These are phyloP conservation scores for Paraphaeosphaeria sporulosa DNA, from an alignment of 2,329 filamentous ascomycete genomes.

Conservation along the genomic window DNA sequence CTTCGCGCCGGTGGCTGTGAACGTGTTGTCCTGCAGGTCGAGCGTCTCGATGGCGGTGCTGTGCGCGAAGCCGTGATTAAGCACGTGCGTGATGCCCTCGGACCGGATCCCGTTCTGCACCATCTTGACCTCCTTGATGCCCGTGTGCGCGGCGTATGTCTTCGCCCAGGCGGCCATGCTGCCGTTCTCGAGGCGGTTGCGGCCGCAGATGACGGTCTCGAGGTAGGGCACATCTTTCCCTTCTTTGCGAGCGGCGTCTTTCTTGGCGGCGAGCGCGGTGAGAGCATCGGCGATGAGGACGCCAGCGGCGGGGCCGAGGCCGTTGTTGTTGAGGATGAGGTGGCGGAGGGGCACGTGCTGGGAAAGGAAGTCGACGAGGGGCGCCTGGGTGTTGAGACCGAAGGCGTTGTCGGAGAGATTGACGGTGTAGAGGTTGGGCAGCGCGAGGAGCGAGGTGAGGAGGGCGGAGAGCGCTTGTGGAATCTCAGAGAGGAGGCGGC, in stretches of 20 bases:
- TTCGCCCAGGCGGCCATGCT: conserved; percentile 96
- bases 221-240: conserved; percentile 79
- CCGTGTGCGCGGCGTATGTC: conserved; percentile 80
- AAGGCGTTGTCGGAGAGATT: conserved; percentile 99
- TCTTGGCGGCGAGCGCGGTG: conserved; percentile 81
- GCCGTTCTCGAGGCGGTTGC: conserved; percentile 94
- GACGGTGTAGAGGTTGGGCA: conserved; percentile 86
- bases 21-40: conserved; percentile 97
- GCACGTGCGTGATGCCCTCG: conserved; percentile 84
- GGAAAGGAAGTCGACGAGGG: conserved; percentile 89
- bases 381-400: conserved; percentile 91
- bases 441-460: conserved; percentile 84
- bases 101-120: conserved; percentile 97
- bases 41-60: conserved; percentile 75
- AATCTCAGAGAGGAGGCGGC: conserved; percentile 90
- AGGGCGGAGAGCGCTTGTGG: conserved; percentile 86
- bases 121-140: conserved; percentile 91
- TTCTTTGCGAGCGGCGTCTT: conserved; percentile 76
- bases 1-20: conserved; percentile 80
- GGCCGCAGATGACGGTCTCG: conserved; percentile 96
- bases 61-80: conserved; percentile 79
- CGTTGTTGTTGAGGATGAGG: conserved; percentile 98
- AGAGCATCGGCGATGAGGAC: conserved; percentile 89
- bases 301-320: conserved; percentile 89
- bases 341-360: conserved; percentile 90